Base-by-base conservation (phyloP, 305 asterid genomes). In the Fraxinus xanthoxyloides region DNA sequence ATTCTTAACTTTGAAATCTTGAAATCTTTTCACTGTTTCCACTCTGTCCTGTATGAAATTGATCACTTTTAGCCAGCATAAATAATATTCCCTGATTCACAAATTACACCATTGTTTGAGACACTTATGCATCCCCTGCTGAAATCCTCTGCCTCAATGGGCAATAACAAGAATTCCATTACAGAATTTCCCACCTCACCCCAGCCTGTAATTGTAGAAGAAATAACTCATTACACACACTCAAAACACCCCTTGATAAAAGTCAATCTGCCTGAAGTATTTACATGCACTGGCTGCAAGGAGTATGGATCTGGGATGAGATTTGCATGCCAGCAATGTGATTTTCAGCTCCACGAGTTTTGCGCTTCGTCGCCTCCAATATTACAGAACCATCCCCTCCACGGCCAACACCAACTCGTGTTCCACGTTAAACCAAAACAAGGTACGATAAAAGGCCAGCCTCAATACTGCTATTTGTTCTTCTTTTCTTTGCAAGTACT, bases 291-390 rank as follows among this genome's bases (percentile, higher is more conserved):
- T 34, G 97, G 98, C 59, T 95, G 98, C 82, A 95, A 87, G 80
- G 98, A 95, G 78, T 90, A 89, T 46, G 98, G 98, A 10, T 88
- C 95, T 3, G 98, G 97, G 48, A 89, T 85, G 77, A 87, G 98
- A 80, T 93, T 85, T 59, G 80, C 94, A 0, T 95, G 98, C 81
- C 93, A 82, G 81, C 82, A 93, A 35, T 95, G 98, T 72, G 91
- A 86, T 24, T 95, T 91, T 86, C 98, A 93, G 95, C 88, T 95
- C 67, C 98, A 95, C 77, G 87, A 85, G 8, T 95, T 92, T 80
- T 95, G 98, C 77, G 97, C 97, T 65, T 23, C 79, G 77, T 78
- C 94, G 0, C 94, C 95, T 9, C 95, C 92, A 0, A 10, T 85
- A 72, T 85, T 93, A 36, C 87, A 89, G 75, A 85, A 80, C 76